Evolutionary conservation across 495 filamentous ascomycete genomes (phyloP).

Genomic region (Lasiosphaeria miniovina): DNA sequence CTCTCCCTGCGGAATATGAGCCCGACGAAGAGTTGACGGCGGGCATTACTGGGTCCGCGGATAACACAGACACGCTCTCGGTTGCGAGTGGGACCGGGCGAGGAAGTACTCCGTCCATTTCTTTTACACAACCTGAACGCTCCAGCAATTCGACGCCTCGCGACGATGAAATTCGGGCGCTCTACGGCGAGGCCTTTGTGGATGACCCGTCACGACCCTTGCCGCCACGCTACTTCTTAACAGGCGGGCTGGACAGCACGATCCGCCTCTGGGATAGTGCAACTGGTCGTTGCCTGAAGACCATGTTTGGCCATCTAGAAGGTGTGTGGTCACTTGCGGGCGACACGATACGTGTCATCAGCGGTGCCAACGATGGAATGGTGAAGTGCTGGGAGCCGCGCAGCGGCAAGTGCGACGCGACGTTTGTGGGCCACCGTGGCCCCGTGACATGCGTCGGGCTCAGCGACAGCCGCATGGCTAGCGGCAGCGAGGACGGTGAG

Average conservation of each 20-base stretch:
- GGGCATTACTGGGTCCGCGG: slow-evolving; percentile 43
- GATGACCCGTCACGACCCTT: slow-evolving; percentile 55
- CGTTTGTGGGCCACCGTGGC: slow-evolving; percentile 82
- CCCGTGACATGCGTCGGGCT: slow-evolving; percentile 71
- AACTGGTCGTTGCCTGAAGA: slow-evolving; percentile 76
- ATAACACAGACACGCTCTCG: slow-evolving; percentile 55
- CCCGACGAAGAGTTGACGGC: slow-evolving; percentile 63
- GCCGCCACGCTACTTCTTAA: slow-evolving; percentile 87
- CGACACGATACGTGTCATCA: slow-evolving; percentile 84
- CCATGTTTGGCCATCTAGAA: slow-evolving; percentile 94
- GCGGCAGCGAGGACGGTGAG: slow-evolving; percentile 88
- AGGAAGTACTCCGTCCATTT: slow-evolving; percentile 31
- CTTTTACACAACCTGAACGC: slow-evolving; percentile 18
- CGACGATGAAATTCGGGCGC: slow-evolving; percentile 43
- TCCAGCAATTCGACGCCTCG: slow-evolving; percentile 20
- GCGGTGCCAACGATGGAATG: slow-evolving; percentile 88
- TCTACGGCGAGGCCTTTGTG: slow-evolving; percentile 58
- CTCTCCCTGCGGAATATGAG: slow-evolving; percentile 80
- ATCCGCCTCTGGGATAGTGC: slow-evolving; percentile 91
- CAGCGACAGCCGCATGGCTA: slow-evolving; percentile 81
- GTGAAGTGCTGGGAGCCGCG: slow-evolving; percentile 95
- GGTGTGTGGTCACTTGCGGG: slow-evolving; percentile 93
- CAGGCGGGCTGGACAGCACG: slow-evolving; percentile 82
- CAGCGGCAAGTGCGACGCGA: slow-evolving; percentile 85
- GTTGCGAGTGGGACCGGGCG: slow-evolving; percentile 38